Evolutionary conservation across 441 rosid genomes (phyloP), one percentile per base, ranked within the genome.

Genomic region (Pelargonium fulgidum): DNA sequence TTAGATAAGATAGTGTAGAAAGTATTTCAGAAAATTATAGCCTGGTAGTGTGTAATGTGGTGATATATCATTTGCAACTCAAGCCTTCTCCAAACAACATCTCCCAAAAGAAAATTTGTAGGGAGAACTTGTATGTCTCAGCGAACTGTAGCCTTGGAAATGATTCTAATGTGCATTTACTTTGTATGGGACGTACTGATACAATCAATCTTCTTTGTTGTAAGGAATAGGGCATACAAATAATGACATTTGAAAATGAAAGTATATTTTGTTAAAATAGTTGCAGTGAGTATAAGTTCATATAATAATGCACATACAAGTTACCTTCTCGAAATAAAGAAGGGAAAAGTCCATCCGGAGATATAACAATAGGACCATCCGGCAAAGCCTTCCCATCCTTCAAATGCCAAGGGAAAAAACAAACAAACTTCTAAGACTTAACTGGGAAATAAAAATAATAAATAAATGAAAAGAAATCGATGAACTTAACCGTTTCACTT

Each of bases 271-370:
- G 5, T 58, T 7, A 19, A 58, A 58, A 19, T 20, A 17, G 24
- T 20, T 16, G 24, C 17, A 12, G 58, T 44, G 0, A 14, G 58
- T 50, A 50, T 50, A 3, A 50, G 4, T 50, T n/a, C 1, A 50
- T 16, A 12, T 12, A 42, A 59, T n/a, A 26, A 20, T 12, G n/a
- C 3, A 8, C 59, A 52, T 10, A 29, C 19, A 11, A 66, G 17
- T 77, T 81, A 92, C 99, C 99, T 89, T 95, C 99, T 36, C 98
- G 90, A 80, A 64, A 88, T 70, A 92, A 68, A 41, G 98, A 95
- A 61, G 99, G 99, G 78, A 95, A 85, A 74, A 95, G 84, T 22
- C 99, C 99, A 77, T 95, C 99, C 0, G 99, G 97, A 70, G 99
- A 95, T 78, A 92, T 92, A 73, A 95, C 92, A 74, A 90, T 87